phyloP scores from a whole-genome alignment of 2,329 filamentous ascomycete species.

The Neurospora sp. region DNA sequence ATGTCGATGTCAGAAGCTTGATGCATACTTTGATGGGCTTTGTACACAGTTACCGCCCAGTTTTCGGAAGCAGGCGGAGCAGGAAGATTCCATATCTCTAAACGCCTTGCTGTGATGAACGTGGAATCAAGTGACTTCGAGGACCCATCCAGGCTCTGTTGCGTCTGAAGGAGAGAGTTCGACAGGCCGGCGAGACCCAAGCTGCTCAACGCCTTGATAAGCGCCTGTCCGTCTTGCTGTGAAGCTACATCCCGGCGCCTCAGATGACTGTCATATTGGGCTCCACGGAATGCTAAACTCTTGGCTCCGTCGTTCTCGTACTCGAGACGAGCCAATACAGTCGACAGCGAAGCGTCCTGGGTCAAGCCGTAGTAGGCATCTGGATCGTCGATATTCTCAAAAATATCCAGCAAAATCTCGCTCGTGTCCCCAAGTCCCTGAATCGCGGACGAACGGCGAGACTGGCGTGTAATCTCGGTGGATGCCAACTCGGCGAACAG shows the following conservation, averaged over 20 bases:
- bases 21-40: constrained; percentile 69
- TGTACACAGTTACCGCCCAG: constrained; percentile 63
- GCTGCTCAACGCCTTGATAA: constrained; percentile 67
- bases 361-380: constrained; percentile 91
- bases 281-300: constrained; percentile 81
- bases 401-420: constrained; percentile 69
- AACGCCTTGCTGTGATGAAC: constrained; percentile 66
- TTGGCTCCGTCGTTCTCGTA: constrained; percentile 84
- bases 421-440: constrained; percentile 42
- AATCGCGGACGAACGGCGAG: constrained; percentile 55
- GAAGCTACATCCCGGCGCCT: constrained; percentile 47
- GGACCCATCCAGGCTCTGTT: constrained; percentile 49
- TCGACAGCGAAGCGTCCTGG: constrained; percentile 64
- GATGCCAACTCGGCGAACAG: constrained; percentile 68
- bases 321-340: constrained; percentile 72
- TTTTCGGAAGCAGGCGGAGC: constrained; percentile 53
- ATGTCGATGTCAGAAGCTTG: constrained; percentile 47
- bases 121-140: constrained; percentile 58
- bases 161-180: constrained; percentile 62
- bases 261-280: constrained; percentile 80
- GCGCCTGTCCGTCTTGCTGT: constrained; percentile 51
- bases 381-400: constrained; percentile 87
- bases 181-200: constrained; percentile 82
- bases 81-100: constrained; percentile 89
- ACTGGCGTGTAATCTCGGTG: constrained; percentile 44